Conservation (phyloP, 2,329 filamentous ascomycete species). For the Tolypocladium sp. region DNA sequence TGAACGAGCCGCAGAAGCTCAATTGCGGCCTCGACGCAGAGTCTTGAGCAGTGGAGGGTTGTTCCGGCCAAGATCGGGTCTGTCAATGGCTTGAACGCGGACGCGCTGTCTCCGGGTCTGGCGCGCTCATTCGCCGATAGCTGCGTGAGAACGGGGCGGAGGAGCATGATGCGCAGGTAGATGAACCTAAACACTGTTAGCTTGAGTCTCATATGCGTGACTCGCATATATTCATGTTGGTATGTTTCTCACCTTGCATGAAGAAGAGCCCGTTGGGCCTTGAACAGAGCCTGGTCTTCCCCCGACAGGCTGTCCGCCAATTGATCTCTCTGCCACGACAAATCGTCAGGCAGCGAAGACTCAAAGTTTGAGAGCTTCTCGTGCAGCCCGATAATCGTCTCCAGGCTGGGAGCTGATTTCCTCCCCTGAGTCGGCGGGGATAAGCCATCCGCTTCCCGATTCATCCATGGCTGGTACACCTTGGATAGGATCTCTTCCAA, state of each 20-base stretch:
- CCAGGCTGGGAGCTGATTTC: not conserved
- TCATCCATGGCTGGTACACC: constrained; percentile 17
- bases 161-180: constrained; percentile 7
- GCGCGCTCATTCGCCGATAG: constrained; percentile 9
- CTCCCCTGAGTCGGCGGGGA: not conserved
- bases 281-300: not conserved
- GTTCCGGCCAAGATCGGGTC: constrained; percentile 1
- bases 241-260: not conserved
- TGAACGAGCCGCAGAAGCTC: constrained; percentile 19
- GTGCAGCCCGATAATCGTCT: constrained; percentile 4
- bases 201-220: too few relatives aligned
- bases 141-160: constrained; percentile 12
- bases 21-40: constrained; percentile 19
- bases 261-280: not conserved
- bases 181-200: not conserved
- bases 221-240: too few relatives aligned
- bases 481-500: constrained; percentile 20
- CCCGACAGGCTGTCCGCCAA: not conserved
- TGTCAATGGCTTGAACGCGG: constrained; percentile 1
- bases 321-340: not conserved
- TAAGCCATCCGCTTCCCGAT: not conserved
- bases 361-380: constrained; percentile 5
- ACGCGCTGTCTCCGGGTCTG: not conserved
- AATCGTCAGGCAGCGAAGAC: not conserved
- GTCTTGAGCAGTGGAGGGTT: constrained; percentile 15